Percentiles rank a stretch among this genome's conserved stretches.
Conservation (phyloP, 441 rosid genomes). For the Jatropha multifida region DNA sequence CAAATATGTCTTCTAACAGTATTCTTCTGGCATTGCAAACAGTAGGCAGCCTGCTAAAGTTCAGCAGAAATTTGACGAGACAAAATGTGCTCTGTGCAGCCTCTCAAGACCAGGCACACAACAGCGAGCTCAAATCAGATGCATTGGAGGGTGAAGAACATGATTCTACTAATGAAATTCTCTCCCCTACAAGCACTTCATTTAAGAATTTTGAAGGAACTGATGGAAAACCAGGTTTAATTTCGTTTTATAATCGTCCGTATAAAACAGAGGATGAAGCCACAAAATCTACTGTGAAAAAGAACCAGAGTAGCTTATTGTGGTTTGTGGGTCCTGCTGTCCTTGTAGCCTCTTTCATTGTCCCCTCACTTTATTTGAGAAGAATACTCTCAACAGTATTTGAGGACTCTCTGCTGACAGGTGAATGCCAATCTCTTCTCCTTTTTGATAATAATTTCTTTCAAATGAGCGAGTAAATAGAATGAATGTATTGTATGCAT, state of each 20-base stretch:
- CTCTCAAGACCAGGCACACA: slow-evolving; percentile 43
- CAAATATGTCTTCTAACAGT: slow-evolving; percentile 15
- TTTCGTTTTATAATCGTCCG: slow-evolving; percentile 76
- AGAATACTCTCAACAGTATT: slow-evolving; percentile 68
- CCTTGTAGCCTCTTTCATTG: slow-evolving; percentile 86
- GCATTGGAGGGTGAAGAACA: slow-evolving; percentile 36
- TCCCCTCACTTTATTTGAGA: slow-evolving; percentile 84
- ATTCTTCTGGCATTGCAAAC: slow-evolving; percentile 28
- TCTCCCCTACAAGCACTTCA: slow-evolving; percentile 35
- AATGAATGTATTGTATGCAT: not conserved
- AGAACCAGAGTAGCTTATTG: slow-evolving; percentile 48
- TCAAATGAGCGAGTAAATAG: slow-evolving; percentile 8
- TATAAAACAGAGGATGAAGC: slow-evolving; percentile 40
- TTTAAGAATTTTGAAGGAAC: slow-evolving; percentile 41
- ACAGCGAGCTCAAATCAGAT: slow-evolving; percentile 36
- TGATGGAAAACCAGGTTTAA: slow-evolving; percentile 73
- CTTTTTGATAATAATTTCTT: not conserved
- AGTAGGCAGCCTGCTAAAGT: slow-evolving; percentile 36
- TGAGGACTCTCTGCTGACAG: slow-evolving; percentile 94
- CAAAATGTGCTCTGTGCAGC: slow-evolving; percentile 36
- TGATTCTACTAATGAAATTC: slow-evolving; percentile 33
- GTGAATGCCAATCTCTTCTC: slow-evolving; percentile 32
- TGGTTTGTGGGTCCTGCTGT: slow-evolving; percentile 92
- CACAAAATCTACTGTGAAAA: slow-evolving; percentile 32
- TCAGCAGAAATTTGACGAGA: slow-evolving; percentile 33